Evolutionary conservation across 768 basidiomycete genomes (phyloP).

Genomic region (Tephrocybe sp.): DNA sequence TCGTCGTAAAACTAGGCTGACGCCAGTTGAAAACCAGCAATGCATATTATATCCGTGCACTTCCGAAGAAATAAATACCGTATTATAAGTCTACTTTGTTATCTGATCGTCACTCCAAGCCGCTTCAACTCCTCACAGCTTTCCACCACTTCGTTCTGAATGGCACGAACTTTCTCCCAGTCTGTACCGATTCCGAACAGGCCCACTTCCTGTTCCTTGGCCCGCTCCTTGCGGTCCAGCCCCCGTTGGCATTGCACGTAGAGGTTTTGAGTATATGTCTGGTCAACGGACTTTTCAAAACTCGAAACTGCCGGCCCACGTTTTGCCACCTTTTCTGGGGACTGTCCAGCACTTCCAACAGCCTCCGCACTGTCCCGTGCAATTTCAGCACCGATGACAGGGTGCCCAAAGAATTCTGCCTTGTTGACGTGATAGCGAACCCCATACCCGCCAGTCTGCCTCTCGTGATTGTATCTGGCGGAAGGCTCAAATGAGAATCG

Average conservation of each 20-base stretch:
- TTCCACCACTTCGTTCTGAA: constrained; percentile 68
- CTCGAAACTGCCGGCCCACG: constrained; percentile 45
- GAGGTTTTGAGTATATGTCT: constrained; percentile 67
- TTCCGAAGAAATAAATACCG: constrained; percentile 22
- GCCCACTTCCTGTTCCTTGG: constrained; percentile 77
- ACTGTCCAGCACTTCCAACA: constrained; percentile 32
- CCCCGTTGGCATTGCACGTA: constrained; percentile 73
- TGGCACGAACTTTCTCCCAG: constrained; percentile 81
- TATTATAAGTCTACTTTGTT: constrained; percentile 16
- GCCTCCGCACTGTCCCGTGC: constrained; percentile 47
- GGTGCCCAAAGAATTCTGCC: constrained; percentile 74
- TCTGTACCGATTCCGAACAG: constrained; percentile 92
- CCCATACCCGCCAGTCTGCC: constrained; percentile 68
- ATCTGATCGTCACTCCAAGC: constrained; percentile 52
- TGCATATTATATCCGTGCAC: constrained; percentile 14
- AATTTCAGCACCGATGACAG: constrained; percentile 70
- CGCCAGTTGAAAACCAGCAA: constrained; percentile 8
- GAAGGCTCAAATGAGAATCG: constrained; percentile 68
- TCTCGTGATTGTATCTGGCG: constrained; percentile 62
- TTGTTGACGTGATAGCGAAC: constrained; percentile 85
- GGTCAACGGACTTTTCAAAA: constrained; percentile 82
- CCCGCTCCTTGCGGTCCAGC: constrained; percentile 63
- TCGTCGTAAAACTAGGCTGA: constrained; percentile 10
- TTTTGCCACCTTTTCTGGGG: constrained; percentile 22
- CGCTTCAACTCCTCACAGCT: constrained; percentile 78